Conservation (phyloP, 345 rosid species). For the Eucalyptus globulus region DNA sequence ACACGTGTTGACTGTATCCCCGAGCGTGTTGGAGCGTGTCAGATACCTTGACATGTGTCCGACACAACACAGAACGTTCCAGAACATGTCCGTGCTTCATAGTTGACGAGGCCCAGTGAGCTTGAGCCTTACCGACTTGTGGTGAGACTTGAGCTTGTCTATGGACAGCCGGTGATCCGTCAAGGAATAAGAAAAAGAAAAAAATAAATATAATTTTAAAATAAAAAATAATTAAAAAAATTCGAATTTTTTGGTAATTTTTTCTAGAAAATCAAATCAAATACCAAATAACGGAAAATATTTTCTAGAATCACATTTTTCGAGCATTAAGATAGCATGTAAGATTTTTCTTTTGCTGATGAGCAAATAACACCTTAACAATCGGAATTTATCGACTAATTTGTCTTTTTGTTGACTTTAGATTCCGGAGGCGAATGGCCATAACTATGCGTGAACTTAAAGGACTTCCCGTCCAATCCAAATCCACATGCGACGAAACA, state of each 20-base stretch:
- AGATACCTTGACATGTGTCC: too few relatives aligned
- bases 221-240: too few relatives aligned
- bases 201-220: too few relatives aligned
- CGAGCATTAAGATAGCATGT: background rate
- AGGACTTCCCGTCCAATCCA: background rate
- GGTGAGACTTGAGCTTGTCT: background rate
- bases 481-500: background rate
- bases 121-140: accelerated
- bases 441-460: background rate
- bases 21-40: too few relatives aligned
- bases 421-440: background rate
- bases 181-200: background rate
- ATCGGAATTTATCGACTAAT: accelerated
- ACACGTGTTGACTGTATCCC: too few relatives aligned
- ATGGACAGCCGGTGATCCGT: accelerated
- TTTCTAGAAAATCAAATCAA: too few relatives aligned
- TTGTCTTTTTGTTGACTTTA: background rate
- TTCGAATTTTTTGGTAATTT: accelerated
- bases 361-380: background rate
- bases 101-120: too few relatives aligned
- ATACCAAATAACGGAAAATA: too few relatives aligned
- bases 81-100: too few relatives aligned
- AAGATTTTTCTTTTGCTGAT: background rate
- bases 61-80: too few relatives aligned
- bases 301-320: too few relatives aligned